Conservation (phyloP, 208 protist species). For the Herpetomonas tarakana region DNA sequence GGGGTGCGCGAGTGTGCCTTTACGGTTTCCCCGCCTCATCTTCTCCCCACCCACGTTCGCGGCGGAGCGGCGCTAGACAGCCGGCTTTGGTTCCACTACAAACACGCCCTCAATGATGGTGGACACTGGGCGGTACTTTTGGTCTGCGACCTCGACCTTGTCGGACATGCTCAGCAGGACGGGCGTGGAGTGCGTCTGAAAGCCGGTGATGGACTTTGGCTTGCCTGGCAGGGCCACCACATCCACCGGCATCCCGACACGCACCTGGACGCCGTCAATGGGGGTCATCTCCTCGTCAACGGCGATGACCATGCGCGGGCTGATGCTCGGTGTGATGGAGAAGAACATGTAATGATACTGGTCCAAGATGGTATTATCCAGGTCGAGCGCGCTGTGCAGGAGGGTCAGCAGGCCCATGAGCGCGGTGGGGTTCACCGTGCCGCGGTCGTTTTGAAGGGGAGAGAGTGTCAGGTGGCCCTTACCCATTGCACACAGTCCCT, state of each 20-base stretch:
- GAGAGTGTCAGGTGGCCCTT: conserved; percentile 98
- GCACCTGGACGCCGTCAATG: conserved; percentile 89
- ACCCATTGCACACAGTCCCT: conserved; percentile 97
- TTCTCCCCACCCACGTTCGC: background rate
- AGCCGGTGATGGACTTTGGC: conserved; percentile 99
- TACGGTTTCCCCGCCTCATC: background rate
- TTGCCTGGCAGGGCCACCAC: conserved; percentile 97
- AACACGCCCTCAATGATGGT: conserved; percentile 85
- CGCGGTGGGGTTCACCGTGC: conserved; percentile 75
- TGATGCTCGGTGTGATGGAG: conserved; percentile 90
- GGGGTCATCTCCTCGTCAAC: conserved; percentile 95
- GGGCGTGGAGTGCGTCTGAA: conserved; percentile 99
- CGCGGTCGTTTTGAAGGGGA: conserved; percentile 94
- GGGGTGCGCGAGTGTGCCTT: background rate
- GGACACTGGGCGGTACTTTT: conserved; percentile 84
- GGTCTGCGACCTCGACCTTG: conserved; percentile 96
- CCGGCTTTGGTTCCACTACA: conserved; percentile 78
- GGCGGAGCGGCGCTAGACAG: no score
- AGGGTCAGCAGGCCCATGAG: conserved; percentile 93
- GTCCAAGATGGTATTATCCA: conserved; percentile 90
- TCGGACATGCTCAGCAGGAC: conserved; percentile 96
- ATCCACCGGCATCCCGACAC: conserved; percentile 92
- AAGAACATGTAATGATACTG: conserved; percentile 98
- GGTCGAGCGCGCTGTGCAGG: conserved; percentile 92
- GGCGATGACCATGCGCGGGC: conserved; percentile 96